Percentiles rank a stretch among this genome's conserved stretches.
phyloP scores from a whole-genome alignment of 177 flowering plant genomes.

The Vitis hybrid region DNA sequence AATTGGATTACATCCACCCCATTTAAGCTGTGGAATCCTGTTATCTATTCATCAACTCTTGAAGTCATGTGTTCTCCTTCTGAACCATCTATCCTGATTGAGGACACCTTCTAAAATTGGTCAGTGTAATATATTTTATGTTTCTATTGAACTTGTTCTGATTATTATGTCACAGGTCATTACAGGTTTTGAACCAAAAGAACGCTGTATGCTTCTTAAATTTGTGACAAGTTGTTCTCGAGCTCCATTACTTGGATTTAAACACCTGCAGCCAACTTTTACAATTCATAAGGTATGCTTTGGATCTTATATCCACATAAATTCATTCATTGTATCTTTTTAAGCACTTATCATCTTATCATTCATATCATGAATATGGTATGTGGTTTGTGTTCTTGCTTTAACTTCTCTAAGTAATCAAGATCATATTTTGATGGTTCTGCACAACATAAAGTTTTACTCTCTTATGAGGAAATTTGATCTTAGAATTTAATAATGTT shows the following conservation, averaged over 20 bases:
- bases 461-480: not conserved
- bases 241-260: constrained; percentile 95
- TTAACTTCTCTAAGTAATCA: too few species aligned
- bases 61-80: not conserved
- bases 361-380: too few species aligned
- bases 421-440: too few species aligned
- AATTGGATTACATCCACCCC: not conserved
- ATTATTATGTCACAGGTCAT: constrained; percentile 54
- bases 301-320: not conserved
- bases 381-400: too few species aligned
- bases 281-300: constrained; percentile 86
- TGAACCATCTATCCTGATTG: not conserved
- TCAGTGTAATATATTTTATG: not conserved
- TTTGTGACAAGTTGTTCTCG: constrained; percentile 99
- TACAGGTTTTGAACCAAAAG: constrained; percentile 74
- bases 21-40: not conserved
- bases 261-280: constrained; percentile 88
- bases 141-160: not conserved
- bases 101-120: not conserved
- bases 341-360: too few species aligned
- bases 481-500: not conserved
- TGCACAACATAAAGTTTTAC: too few species aligned
- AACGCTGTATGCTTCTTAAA: constrained; percentile 88
- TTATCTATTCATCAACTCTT: not conserved
- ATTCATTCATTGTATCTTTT: too few species aligned